Evolutionary conservation across 208 protist genomes (phyloP).

Genomic region (Trypanosoma rangeli): DNA sequence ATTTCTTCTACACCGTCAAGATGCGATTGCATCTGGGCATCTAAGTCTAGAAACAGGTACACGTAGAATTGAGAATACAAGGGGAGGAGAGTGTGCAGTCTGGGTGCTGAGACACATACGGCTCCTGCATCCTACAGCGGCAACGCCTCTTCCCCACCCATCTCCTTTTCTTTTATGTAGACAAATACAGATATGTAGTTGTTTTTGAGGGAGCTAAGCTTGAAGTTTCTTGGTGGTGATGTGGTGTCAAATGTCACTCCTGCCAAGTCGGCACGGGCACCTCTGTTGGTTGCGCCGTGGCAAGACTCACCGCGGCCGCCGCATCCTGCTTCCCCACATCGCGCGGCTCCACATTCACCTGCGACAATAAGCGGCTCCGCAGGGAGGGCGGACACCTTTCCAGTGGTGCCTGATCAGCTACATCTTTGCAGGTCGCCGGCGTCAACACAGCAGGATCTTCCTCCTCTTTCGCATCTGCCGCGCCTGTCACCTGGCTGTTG

Average conservation of each 20-base stretch:
- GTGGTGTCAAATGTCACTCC: neutral
- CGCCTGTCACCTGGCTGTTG: neutral
- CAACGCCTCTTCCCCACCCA: neutral
- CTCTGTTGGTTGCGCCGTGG: neutral
- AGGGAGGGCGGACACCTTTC: neutral
- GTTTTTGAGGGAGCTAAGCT: neutral
- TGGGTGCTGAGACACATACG: neutral
- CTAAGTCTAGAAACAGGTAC: constrained; percentile 1
- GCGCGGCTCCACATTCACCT: neutral
- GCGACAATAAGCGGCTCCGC: neutral
- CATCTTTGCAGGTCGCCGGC: neutral
- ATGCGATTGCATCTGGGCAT: neutral
- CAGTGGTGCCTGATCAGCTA: neutral
- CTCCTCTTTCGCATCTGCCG: neutral
- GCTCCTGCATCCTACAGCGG: neutral
- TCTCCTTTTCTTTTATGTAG: neutral
- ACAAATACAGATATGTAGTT: neutral
- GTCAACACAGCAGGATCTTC: neutral
- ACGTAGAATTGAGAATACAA: neutral
- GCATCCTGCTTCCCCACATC: neutral
- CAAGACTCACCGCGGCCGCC: neutral
- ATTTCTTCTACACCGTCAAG: neutral
- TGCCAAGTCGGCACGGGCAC: neutral
- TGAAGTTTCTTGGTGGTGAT: neutral
- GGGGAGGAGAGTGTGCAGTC: neutral